Evolutionary conservation across 2,329 filamentous ascomycete species (phyloP).

Genomic region (Calonectria pauciramosa): DNA sequence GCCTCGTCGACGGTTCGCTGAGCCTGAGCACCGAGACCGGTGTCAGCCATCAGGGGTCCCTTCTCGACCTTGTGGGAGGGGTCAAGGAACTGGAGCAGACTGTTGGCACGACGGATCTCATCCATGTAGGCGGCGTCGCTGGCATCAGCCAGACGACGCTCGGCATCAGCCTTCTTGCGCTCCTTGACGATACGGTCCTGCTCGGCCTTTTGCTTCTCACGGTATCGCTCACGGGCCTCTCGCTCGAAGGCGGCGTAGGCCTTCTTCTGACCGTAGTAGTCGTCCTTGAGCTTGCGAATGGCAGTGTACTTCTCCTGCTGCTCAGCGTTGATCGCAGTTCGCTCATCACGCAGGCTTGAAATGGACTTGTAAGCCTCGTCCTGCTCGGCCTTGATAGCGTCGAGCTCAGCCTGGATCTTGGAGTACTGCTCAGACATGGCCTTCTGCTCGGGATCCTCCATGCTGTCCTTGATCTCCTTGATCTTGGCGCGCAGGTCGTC

Average conservation of each 20-base stretch:
- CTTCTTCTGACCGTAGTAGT: conserved; percentile 85
- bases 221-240: conserved; percentile 80
- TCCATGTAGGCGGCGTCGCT: conserved; percentile 91
- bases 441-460: conserved; percentile 93
- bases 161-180: conserved; percentile 81
- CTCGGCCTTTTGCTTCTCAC: conserved; percentile 86
- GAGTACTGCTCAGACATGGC: conserved; percentile 89
- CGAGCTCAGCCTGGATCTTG: conserved; percentile 88
- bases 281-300: conserved; percentile 90
- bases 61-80: conserved; percentile 79
- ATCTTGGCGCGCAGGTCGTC: conserved; percentile 90
- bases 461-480: conserved; percentile 86
- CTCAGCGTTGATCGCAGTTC: conserved; percentile 84
- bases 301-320: conserved; percentile 88
- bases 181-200: conserved; percentile 79
- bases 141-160: conserved; percentile 83
- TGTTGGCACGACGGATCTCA: conserved; percentile 91
- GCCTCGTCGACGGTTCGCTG: conserved; percentile 87
- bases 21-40: conserved; percentile 83
- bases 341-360: conserved; percentile 86
- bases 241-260: conserved; percentile 88
- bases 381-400: conserved; percentile 91
- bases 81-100: conserved; percentile 92
- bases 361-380: conserved; percentile 92
- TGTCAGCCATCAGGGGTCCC: conserved; percentile 72